These are phyloP conservation scores for Odontarrhena argentea DNA, from an alignment of 345 rosid species.

Conservation along the genomic window DNA sequence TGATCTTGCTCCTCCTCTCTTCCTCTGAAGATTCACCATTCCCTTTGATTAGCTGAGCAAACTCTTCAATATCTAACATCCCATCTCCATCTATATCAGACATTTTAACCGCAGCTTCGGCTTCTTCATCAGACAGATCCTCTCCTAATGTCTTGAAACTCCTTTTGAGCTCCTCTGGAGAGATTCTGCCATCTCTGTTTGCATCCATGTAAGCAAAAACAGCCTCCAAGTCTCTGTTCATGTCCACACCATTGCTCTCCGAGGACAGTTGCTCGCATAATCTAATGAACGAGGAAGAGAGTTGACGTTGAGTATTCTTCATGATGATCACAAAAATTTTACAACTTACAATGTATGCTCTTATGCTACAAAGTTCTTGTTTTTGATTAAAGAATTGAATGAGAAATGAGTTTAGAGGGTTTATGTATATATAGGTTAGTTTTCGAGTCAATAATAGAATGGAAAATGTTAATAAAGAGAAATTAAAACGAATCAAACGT, in stretches of 20 bases:
- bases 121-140: conserved; percentile 54
- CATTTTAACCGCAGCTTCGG: conserved; percentile 48
- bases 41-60: conserved; percentile 52
- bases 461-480: not conserved
- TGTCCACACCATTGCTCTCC: conserved; percentile 15
- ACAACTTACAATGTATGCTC: no score
- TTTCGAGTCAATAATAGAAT: conserved; percentile 8
- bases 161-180: conserved; percentile 54
- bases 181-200: conserved; percentile 63
- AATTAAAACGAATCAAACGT: conserved; percentile 28
- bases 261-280: conserved; percentile 23
- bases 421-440: conserved; percentile 11
- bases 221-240: conserved; percentile 34
- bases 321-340: not conserved
- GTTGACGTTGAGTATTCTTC: conserved; percentile 38
- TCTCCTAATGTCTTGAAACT: conserved; percentile 54
- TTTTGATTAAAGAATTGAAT: conserved; percentile 10
- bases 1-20: conserved; percentile 48
- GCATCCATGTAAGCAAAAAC: conserved; percentile 63
- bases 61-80: conserved; percentile 58
- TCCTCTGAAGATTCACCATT: conserved; percentile 42
- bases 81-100: conserved; percentile 72
- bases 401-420: conserved; percentile 24
- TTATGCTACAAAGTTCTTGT: conserved; percentile 7
- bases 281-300: conserved; percentile 40